Evolutionary conservation across 164 flowering plant genomes (phyloP), one percentile per base, ranked within the genome.

Genomic region (Dillenia suffruticosa): DNA sequence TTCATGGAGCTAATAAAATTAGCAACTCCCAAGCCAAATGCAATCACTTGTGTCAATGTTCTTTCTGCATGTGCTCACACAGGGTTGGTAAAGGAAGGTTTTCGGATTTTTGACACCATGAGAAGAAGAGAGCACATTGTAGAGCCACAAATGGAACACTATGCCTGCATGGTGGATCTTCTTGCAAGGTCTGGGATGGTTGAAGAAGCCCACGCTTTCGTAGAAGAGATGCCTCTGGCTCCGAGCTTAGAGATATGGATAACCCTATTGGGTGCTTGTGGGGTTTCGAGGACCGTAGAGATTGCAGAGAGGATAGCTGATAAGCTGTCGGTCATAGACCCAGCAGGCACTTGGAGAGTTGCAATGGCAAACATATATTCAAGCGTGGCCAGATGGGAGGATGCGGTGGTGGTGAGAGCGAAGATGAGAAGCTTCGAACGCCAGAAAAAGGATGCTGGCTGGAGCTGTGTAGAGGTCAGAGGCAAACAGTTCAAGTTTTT

Each of bases 61-160:
- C 56, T 80, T 52, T 66, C 64, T 9, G 84, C 76, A 0, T 81
- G 85, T 49, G 67, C 75, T 54, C 84, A 77, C 71, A 63, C 82
- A 19, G 84, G 82, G 46, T 59, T 79, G 59, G 72, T 77, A 13
- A 68, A 68, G 16, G 70, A 83, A 72, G 85, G 82, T 12, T 49
- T 74, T 16, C 57, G 59, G 19, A 70, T 57, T 70, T 81, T 83
- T 50, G 13, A 64, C 45, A 70, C 71, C 56, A 72, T 79, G 81
- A 59, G 59, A 24, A 59, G 59, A 24, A 68, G 15, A 7, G 60
- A n/a, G 2, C 69, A 75, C 66, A 80, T 75, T 22, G 57, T 81
- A 12, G 54, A 53, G 54, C 82, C 79, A 19, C 61, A 57, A 53
- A 58, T 54, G 51, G 85, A 77, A 61, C 84, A 83, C 64, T 80